Evolutionary conservation across 2,329 filamentous ascomycete species (phyloP).

Genomic region (Clonostachys solani): DNA sequence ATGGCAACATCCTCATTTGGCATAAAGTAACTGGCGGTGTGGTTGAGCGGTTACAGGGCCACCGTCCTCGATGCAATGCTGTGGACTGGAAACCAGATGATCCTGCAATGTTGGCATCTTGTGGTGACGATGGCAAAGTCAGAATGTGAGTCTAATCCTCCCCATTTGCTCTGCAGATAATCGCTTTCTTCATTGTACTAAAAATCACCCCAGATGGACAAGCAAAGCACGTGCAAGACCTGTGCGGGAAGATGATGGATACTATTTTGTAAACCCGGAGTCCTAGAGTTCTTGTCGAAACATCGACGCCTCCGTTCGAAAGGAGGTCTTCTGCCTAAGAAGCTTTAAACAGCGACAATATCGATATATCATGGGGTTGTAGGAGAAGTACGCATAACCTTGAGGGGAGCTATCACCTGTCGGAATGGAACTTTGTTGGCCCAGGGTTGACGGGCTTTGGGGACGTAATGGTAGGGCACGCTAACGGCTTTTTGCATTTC

Average conservation of each 20-base stretch:
- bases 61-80: constrained; percentile 75
- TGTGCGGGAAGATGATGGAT: not conserved
- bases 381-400: not conserved
- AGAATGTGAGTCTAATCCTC: constrained; percentile 64
- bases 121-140: constrained; percentile 81
- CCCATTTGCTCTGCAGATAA: not conserved
- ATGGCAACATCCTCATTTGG: constrained; percentile 79
- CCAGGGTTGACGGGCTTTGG: too few species aligned
- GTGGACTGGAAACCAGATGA: constrained; percentile 86
- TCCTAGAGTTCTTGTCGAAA: too few species aligned
- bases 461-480: too few species aligned
- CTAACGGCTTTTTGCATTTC: too few species aligned
- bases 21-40: constrained; percentile 76
- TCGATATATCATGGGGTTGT: not conserved
- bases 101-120: constrained; percentile 82
- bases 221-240: not conserved
- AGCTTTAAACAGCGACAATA: not conserved
- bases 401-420: not conserved
- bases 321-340: not conserved
- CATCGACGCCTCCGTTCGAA: too few species aligned
- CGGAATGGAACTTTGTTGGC: too few species aligned
- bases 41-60: constrained; percentile 73
- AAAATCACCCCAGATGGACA: not conserved
- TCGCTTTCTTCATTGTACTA: not conserved
- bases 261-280: not conserved